Evolutionary conservation across 495 filamentous ascomycete species (phyloP).

Genomic region (Neurospora tetraspora): DNA sequence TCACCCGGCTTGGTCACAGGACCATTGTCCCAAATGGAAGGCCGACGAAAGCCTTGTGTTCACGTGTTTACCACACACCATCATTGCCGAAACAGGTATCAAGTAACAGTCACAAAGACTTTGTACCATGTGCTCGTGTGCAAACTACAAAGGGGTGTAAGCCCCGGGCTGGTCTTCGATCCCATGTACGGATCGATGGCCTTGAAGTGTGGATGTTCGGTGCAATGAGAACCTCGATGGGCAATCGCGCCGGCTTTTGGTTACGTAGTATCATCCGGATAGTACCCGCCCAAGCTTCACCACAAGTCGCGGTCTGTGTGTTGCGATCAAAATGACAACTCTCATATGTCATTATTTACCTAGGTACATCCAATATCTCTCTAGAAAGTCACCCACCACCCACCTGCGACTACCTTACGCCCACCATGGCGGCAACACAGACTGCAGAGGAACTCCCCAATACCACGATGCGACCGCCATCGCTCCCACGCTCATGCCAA

Average conservation of each 20-base stretch:
- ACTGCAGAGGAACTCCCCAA: constrained; percentile 37
- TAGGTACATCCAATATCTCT: too few species aligned
- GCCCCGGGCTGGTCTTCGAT: not conserved
- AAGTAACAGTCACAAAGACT: not conserved
- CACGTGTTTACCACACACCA: not conserved
- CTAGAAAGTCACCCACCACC: not conserved
- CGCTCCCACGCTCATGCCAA: constrained; percentile 64
- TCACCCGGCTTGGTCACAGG: not conserved
- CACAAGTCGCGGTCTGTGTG: not conserved
- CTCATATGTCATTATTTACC: not conserved
- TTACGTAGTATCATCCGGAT: not conserved
- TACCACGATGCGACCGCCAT: constrained; percentile 54
- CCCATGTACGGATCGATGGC: not conserved
- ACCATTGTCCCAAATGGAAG: not conserved
- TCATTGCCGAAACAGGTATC: not conserved
- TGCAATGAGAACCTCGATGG: not conserved
- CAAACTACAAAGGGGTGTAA: not conserved
- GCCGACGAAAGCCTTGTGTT: not conserved
- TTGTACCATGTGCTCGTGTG: not conserved
- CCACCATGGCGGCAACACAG: constrained; percentile 16
- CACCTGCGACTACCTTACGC: not conserved
- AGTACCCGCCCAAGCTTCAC: not conserved
- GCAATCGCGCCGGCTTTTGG: not conserved
- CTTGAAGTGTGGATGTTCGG: not conserved
- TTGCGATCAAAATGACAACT: not conserved